phyloP scores from a whole-genome alignment of 192 early-diverging fungal genomes.

The Coemansia sp. region DNA sequence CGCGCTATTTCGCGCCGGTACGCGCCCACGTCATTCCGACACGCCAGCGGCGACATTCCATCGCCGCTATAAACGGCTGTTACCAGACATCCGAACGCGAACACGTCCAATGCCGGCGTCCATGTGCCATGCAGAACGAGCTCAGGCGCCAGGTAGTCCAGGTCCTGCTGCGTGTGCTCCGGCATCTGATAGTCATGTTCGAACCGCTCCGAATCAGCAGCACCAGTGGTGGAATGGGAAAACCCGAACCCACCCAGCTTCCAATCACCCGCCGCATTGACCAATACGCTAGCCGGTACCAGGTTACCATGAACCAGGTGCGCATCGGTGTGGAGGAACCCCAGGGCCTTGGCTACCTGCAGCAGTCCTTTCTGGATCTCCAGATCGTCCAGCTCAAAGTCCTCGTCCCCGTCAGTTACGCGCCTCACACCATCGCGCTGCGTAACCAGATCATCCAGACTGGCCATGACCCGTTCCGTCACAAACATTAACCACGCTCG shows the following conservation, averaged over 20 bases:
- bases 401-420: conserved; percentile 32
- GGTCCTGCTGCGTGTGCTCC: conserved; percentile 57
- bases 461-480: conserved; percentile 69
- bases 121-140: conserved; percentile 61
- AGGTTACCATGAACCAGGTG: conserved; percentile 73
- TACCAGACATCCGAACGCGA: conserved; percentile 77
- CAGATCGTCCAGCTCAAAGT: conserved; percentile 73
- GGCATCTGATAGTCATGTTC: conserved; percentile 64
- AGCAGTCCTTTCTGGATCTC: conserved; percentile 81
- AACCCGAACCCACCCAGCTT: conserved; percentile 78
- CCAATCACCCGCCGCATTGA: conserved; percentile 82
- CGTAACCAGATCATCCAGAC: conserved; percentile 65
- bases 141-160: conserved; percentile 72
- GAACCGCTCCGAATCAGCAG: conserved; percentile 24
- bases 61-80: conserved; percentile 65
- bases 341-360: conserved; percentile 70
- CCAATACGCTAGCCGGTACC: conserved; percentile 69
- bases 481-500: conserved; percentile 70
- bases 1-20: conserved; percentile 61
- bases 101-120: conserved; percentile 66
- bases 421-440: conserved; percentile 25
- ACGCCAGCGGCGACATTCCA: conserved; percentile 62
- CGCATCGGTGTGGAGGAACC: conserved; percentile 75
- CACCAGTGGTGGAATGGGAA: conserved; percentile 18
- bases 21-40: conserved; percentile 64